phyloP scores from a whole-genome alignment of 140 eudicot species.

The Senecio squalidus region DNA sequence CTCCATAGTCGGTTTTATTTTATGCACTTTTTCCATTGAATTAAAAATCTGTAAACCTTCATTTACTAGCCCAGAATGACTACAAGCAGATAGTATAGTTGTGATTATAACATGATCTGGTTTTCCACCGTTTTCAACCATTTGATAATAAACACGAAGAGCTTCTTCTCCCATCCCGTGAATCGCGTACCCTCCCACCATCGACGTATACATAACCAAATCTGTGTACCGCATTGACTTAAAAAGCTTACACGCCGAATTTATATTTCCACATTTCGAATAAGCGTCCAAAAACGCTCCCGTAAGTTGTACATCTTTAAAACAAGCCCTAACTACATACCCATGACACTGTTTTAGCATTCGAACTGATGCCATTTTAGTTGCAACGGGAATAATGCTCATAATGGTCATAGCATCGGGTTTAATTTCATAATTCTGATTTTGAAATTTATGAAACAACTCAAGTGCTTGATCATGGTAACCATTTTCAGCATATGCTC shows the following conservation, averaged over 20 bases:
- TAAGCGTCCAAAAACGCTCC: constrained; percentile 73
- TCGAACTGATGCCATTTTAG: constrained; percentile 51
- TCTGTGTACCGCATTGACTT: constrained; percentile 43
- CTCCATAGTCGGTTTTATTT: constrained; percentile 64
- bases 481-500: constrained; percentile 55
- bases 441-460: constrained; percentile 49
- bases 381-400: constrained; percentile 65
- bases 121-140: constrained; percentile 59
- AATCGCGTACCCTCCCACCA: constrained; percentile 84
- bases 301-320: constrained; percentile 44
- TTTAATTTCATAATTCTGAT: constrained; percentile 37
- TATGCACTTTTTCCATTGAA: constrained; percentile 44
- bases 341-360: constrained; percentile 82
- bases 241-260: constrained; percentile 47
- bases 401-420: constrained; percentile 67
- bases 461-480: constrained; percentile 36
- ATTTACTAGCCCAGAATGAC: constrained; percentile 71
- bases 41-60: constrained; percentile 67
- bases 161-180: constrained; percentile 90
- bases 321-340: constrained; percentile 49
- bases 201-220: constrained; percentile 70
- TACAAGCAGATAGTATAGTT: constrained; percentile 69
- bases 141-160: constrained; percentile 38
- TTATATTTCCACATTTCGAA: constrained; percentile 70
- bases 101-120: constrained; percentile 80